Evolutionary conservation across 2,329 filamentous ascomycete genomes (phyloP).

Genomic region (Colletotrichum sp.): DNA sequence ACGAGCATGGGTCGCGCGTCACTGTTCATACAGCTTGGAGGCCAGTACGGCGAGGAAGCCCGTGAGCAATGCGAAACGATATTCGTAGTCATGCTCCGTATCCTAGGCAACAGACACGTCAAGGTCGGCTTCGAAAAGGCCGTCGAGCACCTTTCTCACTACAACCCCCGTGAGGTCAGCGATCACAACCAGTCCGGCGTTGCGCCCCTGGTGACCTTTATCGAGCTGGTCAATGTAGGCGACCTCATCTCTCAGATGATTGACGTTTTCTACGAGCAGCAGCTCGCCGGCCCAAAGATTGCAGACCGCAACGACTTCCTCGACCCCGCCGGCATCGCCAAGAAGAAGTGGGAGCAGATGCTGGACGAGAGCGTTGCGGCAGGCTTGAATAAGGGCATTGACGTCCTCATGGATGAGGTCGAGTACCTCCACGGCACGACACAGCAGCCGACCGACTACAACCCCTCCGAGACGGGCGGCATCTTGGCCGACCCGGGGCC

Average conservation of each 20-base stretch:
- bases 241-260: constrained; percentile 99
- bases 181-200: constrained; percentile 76
- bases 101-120: constrained; percentile 85
- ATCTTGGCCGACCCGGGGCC: constrained; percentile 68
- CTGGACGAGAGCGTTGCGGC: constrained; percentile 95
- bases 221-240: constrained; percentile 97
- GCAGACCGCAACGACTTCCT: constrained; percentile 94
- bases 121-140: constrained; percentile 94
- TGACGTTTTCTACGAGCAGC: constrained; percentile 97
- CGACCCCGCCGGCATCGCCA: constrained; percentile 88
- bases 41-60: constrained; percentile 81
- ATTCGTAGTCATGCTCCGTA: constrained; percentile 83
- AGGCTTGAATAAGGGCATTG: constrained; percentile 95
- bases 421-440: constrained; percentile 93
- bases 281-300: constrained; percentile 81
- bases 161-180: constrained; percentile 85
- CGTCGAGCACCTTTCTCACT: constrained; percentile 86
- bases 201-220: constrained; percentile 90
- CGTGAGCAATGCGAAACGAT: constrained; percentile 89
- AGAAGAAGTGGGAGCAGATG: constrained; percentile 99
- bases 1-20: constrained; percentile 84
- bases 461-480: constrained; percentile 59
- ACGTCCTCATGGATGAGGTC: constrained; percentile 97
- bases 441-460: constrained; percentile 88
- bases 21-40: constrained; percentile 80